phyloP scores from a whole-genome alignment of 2,329 filamentous ascomycete genomes.

The Knoxdaviesia capensis region DNA sequence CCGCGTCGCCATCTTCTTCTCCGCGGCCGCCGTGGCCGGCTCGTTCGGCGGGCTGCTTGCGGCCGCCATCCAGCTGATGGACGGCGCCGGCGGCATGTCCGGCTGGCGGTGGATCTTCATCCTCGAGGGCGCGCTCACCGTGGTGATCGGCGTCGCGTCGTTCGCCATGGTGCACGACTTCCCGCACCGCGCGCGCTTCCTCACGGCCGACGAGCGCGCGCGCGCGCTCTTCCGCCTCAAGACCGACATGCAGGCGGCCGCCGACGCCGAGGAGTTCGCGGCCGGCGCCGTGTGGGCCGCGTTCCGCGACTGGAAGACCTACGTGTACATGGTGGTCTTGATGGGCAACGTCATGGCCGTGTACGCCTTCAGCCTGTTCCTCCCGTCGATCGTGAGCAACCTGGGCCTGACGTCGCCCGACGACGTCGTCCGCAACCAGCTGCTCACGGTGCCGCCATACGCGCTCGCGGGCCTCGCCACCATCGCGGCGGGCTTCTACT shows the following conservation, averaged over 20 bases:
- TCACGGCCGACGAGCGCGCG: conserved; percentile 46
- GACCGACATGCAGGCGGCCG: conserved; percentile 53
- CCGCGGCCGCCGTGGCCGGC: conserved; percentile 58
- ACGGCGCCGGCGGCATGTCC: conserved; percentile 33
- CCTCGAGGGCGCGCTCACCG: conserved; percentile 48
- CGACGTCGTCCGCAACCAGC: conserved; percentile 16
- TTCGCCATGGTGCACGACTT: conserved; percentile 75
- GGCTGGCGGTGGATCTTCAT: conserved; percentile 51
- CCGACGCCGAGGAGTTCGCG: conserved; percentile 55
- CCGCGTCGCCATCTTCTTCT: conserved; percentile 70
- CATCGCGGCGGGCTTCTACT: conserved; percentile 36
- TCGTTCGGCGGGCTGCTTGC: conserved; percentile 59
- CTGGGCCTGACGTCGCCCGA: conserved; percentile 19
- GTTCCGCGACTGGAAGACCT: conserved; percentile 72
- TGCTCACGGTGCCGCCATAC: conserved; percentile 26
- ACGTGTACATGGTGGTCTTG: conserved; percentile 52
- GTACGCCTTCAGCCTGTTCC: conserved; percentile 59
- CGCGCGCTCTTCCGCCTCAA: conserved; percentile 54
- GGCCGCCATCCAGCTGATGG: conserved; percentile 50
- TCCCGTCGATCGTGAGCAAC: conserved; percentile 54
- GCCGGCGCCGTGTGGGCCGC: conserved; percentile 52
- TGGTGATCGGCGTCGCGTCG: conserved; percentile 44
- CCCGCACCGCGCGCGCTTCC: conserved; percentile 54
- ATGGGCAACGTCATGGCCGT: conserved; percentile 56
- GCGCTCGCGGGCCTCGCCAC: conserved; percentile 16